A percentile compares a stretch with the other conserved stretches of the same genome.
Evolutionary conservation across 345 rosid genomes (phyloP).

Genomic region (Microthlaspi erraticum): DNA sequence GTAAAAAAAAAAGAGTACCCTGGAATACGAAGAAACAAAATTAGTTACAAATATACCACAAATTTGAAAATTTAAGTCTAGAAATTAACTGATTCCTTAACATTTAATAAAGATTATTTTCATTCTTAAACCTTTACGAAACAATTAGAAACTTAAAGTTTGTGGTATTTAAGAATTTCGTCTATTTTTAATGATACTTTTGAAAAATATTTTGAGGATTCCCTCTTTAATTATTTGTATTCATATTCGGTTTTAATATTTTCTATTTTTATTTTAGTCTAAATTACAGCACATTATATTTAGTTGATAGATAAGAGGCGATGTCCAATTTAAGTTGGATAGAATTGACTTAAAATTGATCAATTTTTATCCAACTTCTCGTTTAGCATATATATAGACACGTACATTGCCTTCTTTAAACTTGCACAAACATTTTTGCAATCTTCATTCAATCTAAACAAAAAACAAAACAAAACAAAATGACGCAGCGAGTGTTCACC

Average conservation of each 20-base stretch:
- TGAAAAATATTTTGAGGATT: too few relatives aligned
- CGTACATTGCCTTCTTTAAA: neutral
- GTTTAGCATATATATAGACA: conserved; percentile 16
- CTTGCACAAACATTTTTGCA: conserved; percentile 35
- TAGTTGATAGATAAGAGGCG: conserved; percentile 16
- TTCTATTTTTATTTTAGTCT: neutral
- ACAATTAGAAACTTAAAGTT: too few relatives aligned
- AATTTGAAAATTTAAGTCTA: too few relatives aligned
- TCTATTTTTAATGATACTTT: too few relatives aligned
- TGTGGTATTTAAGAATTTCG: too few relatives aligned
- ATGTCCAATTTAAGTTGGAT: conserved; percentile 26
- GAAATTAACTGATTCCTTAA: too few relatives aligned
- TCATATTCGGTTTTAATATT: neutral
- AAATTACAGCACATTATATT: conserved; percentile 12
- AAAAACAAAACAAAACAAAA: conserved; percentile 17
- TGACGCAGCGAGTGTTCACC: conserved; percentile 77
- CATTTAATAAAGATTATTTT: too few relatives aligned
- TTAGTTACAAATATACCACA: too few relatives aligned
- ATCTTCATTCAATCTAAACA: neutral
- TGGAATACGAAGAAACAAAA: too few relatives aligned
- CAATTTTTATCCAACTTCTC: conserved; percentile 14
- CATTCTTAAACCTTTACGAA: too few relatives aligned
- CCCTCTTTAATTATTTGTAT: neutral
- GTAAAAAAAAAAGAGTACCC: too few relatives aligned
- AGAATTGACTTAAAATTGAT: conserved; percentile 1